These are phyloP conservation scores for Trichoderma brevicompactum DNA, from an alignment of 2,329 filamentous ascomycete genomes.

Conservation along the genomic window DNA sequence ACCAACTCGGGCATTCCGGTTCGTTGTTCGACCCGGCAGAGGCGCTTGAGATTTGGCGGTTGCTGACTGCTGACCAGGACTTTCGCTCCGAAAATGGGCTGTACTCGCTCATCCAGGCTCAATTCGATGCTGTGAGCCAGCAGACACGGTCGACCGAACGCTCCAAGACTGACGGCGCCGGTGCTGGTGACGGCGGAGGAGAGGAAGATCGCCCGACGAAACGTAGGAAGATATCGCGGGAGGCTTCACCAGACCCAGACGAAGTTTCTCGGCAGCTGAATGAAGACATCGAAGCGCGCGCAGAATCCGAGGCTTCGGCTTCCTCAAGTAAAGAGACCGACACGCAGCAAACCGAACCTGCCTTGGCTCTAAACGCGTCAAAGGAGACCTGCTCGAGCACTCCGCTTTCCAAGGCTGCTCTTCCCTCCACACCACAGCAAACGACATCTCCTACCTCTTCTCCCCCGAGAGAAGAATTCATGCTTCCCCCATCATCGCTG, in stretches of 20 bases:
- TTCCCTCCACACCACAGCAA: slow-evolving; percentile 33
- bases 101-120: slow-evolving; percentile 72
- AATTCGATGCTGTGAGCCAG: slow-evolving; percentile 58
- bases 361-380: slow-evolving; percentile 8
- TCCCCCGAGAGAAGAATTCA: slow-evolving; percentile 42
- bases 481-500: slow-evolving; percentile 37
- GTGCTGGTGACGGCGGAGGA: slow-evolving; percentile 35
- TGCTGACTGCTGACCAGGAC: slow-evolving; percentile 53
- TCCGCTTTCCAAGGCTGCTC: slow-evolving; percentile 27
- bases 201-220: slow-evolving; percentile 39
- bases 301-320: slow-evolving; percentile 4
- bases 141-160: slow-evolving; percentile 40
- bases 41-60: slow-evolving; percentile 9
- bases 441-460: slow-evolving; percentile 46
- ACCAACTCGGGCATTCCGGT: slow-evolving; percentile 78
- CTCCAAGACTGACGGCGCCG: slow-evolving; percentile 31
- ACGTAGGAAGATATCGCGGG: slow-evolving; percentile 41
- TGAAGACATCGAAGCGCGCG: slow-evolving; percentile 34
- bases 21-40: slow-evolving; percentile 34
- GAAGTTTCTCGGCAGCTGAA: slow-evolving; percentile 30
- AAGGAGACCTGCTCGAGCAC: slow-evolving; percentile 28
- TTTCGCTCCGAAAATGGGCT: slow-evolving; percentile 74
- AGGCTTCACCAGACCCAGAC: slow-evolving; percentile 30
- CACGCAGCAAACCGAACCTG: slow-evolving; percentile 11
- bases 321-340: slow-evolving; percentile 26